Percentiles rank a stretch among this genome's conserved stretches.
These are phyloP conservation scores for Lipomyces anomalus DNA, from an alignment of 805 yeast genomes.

Conservation along the genomic window DNA sequence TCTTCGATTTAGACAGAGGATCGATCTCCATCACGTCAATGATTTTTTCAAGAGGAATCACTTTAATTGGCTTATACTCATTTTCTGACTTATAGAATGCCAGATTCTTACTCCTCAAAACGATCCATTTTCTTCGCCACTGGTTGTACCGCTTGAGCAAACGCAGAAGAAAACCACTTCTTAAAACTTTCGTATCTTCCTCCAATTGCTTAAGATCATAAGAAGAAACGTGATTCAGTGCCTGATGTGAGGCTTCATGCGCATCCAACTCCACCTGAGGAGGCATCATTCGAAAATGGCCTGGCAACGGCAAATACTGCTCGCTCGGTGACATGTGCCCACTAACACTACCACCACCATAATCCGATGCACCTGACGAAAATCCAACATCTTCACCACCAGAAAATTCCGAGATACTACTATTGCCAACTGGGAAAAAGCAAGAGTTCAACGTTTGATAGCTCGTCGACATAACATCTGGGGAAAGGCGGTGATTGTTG, in stretches of 20 bases:
- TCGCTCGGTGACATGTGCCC: too few species aligned
- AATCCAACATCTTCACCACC: conserved; percentile 21
- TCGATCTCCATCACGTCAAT: conserved; percentile 49
- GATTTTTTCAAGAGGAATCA: conserved; percentile 35
- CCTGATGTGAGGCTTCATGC: neutral
- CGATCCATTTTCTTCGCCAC: conserved; percentile 43
- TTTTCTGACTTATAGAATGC: conserved; percentile 38
- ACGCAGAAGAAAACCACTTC: conserved; percentile 40
- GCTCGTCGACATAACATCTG: neutral
- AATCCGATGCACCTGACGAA: conserved; percentile 23
- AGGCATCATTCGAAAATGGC: too few species aligned
- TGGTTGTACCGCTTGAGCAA: conserved; percentile 42
- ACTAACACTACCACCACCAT: conserved; percentile 4
- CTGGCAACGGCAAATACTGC: too few species aligned
- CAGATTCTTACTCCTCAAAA: conserved; percentile 40
- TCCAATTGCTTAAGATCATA: conserved; percentile 12
- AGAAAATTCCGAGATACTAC: conserved; percentile 14
- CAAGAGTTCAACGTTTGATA: neutral
- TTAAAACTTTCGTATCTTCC: conserved; percentile 38
- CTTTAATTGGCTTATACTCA: conserved; percentile 32
- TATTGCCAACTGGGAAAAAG: conserved; percentile 2
- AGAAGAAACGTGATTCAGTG: neutral
- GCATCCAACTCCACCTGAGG: too few species aligned
- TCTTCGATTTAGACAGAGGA: conserved; percentile 40
- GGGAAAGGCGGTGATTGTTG: neutral